Evolutionary conservation across 176 grass and related monocot genomes (phyloP).

Genomic region (Musa acuminata): DNA sequence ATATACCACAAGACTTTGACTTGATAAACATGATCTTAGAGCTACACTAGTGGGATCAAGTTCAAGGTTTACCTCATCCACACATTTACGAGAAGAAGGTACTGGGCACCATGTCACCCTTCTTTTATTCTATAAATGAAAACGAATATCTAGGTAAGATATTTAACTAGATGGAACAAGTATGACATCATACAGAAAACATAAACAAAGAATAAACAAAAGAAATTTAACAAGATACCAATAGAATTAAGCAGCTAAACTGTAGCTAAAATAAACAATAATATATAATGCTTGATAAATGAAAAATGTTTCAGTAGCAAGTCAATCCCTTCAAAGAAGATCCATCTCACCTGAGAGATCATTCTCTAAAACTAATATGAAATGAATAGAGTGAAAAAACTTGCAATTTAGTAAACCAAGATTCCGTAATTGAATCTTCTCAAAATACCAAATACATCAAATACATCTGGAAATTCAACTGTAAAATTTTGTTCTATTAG

Average conservation of each 20-base stretch:
- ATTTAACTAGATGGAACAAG: conserved; percentile 9
- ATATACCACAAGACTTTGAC: too few species aligned
- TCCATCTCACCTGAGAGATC: too few species aligned
- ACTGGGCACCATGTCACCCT: conserved; percentile 79
- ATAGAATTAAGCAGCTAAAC: neutral
- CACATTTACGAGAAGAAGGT: conserved; percentile 34
- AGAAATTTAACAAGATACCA: neutral
- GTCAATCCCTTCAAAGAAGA: neutral
- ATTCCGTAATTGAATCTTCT: too few species aligned
- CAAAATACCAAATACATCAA: too few species aligned
- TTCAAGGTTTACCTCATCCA: conserved; percentile 44
- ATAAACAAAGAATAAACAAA: neutral
- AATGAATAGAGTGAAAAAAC: too few species aligned
- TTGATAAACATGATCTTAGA: neutral
- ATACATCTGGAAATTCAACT: too few species aligned
- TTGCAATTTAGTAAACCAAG: too few species aligned
- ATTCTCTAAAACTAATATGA: too few species aligned
- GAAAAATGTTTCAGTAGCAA: neutral
- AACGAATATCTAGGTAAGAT: neutral
- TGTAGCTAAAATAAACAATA: neutral
- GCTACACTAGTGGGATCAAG: neutral
- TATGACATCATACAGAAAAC: conserved; percentile 11
- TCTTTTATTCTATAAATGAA: conserved; percentile 69
- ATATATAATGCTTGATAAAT: neutral
- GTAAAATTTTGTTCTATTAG: too few species aligned